phyloP scores from a whole-genome alignment of 2,329 filamentous ascomycete genomes.

The Penicillium olsonii region DNA sequence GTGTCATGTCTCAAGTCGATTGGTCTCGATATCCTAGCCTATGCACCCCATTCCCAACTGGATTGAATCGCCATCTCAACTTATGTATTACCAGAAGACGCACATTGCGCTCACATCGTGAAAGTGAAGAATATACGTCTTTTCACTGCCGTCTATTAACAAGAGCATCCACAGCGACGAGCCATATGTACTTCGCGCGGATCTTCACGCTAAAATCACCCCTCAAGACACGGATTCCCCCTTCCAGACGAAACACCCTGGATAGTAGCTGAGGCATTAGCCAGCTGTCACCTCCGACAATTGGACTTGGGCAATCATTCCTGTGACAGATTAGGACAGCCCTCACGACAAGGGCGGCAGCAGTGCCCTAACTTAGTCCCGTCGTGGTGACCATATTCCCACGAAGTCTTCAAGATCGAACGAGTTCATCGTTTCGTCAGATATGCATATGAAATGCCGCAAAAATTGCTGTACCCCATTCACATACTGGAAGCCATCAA shows the following conservation, averaged over 20 bases:
- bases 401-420: conserved; percentile 20
- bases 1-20: neutral
- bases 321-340: conserved; percentile 3
- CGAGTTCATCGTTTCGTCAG: conserved; percentile 28
- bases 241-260: conserved; percentile 26
- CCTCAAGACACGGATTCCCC: conserved; percentile 29
- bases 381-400: conserved; percentile 21
- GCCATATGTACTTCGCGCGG: conserved; percentile 18
- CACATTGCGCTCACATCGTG: neutral
- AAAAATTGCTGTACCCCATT: conserved; percentile 29
- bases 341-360: neutral
- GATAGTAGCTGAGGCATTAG: conserved; percentile 24
- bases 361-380: conserved; percentile 26
- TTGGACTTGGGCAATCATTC: conserved; percentile 24
- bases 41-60: no score
- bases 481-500: conserved; percentile 24
- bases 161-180: conserved; percentile 24
- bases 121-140: neutral
- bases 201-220: conserved; percentile 25
- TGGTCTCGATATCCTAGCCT: neutral
- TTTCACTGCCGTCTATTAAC: conserved; percentile 17
- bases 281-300: conserved; percentile 23
- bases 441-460: conserved; percentile 26
- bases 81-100: neutral
- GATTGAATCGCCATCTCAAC: neutral